phyloP scores from a whole-genome alignment of 169 alveolate genomes.

The Plasmodium gaboni region DNA sequence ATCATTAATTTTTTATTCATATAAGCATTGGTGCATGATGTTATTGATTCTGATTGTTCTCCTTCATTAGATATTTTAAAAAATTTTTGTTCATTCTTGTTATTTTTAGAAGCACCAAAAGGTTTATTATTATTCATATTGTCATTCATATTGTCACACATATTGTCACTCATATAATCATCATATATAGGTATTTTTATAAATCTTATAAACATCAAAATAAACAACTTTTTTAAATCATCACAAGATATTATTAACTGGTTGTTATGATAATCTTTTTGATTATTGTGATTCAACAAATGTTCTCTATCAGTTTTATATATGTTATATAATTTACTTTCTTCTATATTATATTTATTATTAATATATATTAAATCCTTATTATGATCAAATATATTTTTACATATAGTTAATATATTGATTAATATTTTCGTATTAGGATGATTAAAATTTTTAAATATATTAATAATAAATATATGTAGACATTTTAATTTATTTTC shows the following conservation, averaged over 20 bases:
- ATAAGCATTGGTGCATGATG: not conserved
- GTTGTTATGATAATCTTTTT: not conserved
- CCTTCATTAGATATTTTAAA: too few relatives aligned
- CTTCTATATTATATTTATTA: not conserved
- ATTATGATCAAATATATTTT: constrained; percentile 63
- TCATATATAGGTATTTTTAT: constrained; percentile 25
- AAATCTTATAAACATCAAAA: constrained; percentile 26
- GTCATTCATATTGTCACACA: too few relatives aligned
- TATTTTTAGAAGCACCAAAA: too few relatives aligned
- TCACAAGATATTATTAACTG: constrained; percentile 8
- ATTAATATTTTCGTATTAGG: constrained; percentile 36
- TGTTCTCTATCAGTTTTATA: constrained; percentile 19
- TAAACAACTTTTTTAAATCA: constrained; percentile 36
- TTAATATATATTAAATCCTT: constrained; percentile 37
- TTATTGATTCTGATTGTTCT: too few relatives aligned
- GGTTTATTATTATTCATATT: too few relatives aligned
- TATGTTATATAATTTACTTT: constrained; percentile 18
- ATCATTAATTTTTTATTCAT: constrained; percentile 41
- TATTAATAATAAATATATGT: constrained; percentile 22
- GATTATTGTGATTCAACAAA: constrained; percentile 16
- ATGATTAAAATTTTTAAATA: constrained; percentile 54
- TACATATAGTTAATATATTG: constrained; percentile 50
- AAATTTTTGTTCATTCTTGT: too few relatives aligned
- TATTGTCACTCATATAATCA: not conserved
- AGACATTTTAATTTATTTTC: constrained; percentile 47